Evolutionary conservation across 2,329 filamentous ascomycete species (phyloP), one percentile per base, ranked within the genome.

Genomic region (Zelopaecilomyces penicillatus): DNA sequence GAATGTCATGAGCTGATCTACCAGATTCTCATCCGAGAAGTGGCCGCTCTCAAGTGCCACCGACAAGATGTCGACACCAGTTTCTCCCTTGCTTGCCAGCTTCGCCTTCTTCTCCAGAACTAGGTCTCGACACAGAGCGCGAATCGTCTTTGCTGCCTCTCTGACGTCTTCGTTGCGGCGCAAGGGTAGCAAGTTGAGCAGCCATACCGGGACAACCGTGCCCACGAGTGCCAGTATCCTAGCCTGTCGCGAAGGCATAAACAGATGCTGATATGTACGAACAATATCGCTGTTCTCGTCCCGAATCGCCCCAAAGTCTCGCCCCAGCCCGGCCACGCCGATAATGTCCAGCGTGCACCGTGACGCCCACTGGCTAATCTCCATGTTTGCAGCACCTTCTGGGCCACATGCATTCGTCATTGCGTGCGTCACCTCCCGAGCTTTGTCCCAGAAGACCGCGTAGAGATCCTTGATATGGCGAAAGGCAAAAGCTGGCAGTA

Each of bases 1-100:
- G 68, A 94, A 93, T 0, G 87, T 94, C 86, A 94, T 93, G 59
- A 93, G 76, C 65, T 95, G 88, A 61, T 93, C 85, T 32, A 88
- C 78, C n/a, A 95, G 76, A 48, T 87, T 80, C 40, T 88, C 84
- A 50, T 93, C 86, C 9, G 68, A 76, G 64, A 94, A 93, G 5
- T 73, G 79, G 39, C 85, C 85, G 34, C 81, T 87, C 58, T 83
- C 76, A 39, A 95, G 69, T 11, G 88, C 88, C 0, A 91, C 84
- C 1, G 83, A 87, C 31, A 95, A 70, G 46, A 95, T 93, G 61
- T 95, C 88, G 6, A 78, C 63, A 38, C 81, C 80, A 1, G 65
- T 65, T 27, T 65, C 63, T 47, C 75, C 67, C 47, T 74, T 70
- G 48, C 67, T 65, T 32, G 61, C 65, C 37, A 71, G 56, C 54